These are phyloP conservation scores for Mesembryanthemum crystallinum DNA, from an alignment of 148 eudicot species.

Conservation along the genomic window DNA sequence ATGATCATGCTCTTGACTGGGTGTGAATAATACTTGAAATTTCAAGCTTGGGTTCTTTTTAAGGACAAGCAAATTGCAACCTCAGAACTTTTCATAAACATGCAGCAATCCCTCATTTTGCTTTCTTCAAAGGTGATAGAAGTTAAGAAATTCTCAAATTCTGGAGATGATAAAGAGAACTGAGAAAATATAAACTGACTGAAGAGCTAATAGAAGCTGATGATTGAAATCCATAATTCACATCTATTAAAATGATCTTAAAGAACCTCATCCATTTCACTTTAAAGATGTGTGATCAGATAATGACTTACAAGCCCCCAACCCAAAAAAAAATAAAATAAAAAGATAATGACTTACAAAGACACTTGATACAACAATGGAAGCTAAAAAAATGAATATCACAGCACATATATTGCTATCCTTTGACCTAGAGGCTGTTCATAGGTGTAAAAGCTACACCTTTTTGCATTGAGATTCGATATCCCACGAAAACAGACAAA, in stretches of 20 bases:
- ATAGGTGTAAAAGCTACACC: constrained; percentile 46
- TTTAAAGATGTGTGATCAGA: neutral
- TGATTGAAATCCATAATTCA: neutral
- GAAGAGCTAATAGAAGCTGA: neutral
- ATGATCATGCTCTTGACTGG: no score
- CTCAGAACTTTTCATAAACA: no score
- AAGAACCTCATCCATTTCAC: constrained; percentile 1
- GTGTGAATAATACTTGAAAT: no score
- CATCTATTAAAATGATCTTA: neutral
- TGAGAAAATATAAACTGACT: neutral
- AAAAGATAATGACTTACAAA: neutral
- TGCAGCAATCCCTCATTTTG: neutral
- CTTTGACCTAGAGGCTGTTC: constrained; percentile 37
- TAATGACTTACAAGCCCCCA: neutral
- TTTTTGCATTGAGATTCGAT: constrained; percentile 32
- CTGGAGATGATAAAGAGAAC: neutral
- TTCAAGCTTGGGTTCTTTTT: no score
- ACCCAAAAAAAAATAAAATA: no score
- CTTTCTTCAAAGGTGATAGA: neutral
- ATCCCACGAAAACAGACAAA: constrained; percentile 52
- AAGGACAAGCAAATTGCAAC: no score
- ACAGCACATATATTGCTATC: constrained; percentile 12
- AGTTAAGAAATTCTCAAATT: neutral
- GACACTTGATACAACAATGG: constrained; percentile 19
- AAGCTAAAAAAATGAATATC: constrained; percentile 10